phyloP scores from a whole-genome alignment of 371 early-diverging fungal genomes.

The Mucor lusitanicus region DNA sequence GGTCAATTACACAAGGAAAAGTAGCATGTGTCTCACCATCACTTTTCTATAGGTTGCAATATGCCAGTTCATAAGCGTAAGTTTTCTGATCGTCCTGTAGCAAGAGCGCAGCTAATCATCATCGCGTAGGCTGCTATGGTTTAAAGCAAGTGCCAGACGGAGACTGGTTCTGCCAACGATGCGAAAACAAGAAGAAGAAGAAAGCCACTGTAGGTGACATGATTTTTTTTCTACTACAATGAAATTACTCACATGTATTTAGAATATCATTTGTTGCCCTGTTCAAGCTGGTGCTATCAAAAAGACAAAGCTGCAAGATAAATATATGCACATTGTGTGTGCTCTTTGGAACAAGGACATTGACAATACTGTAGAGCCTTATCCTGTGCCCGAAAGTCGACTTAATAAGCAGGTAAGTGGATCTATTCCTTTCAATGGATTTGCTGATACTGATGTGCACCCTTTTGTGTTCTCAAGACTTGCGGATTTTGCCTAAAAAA shows the following conservation, averaged over 20 bases:
- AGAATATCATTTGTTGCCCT: constrained; percentile 59
- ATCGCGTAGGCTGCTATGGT: constrained; percentile 44
- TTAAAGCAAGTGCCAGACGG: constrained; percentile 50
- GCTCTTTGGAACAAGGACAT: constrained; percentile 53
- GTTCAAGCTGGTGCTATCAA: constrained; percentile 52
- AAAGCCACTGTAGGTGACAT: constrained; percentile 37
- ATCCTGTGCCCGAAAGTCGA: constrained; percentile 26
- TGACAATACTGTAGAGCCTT: constrained; percentile 42
- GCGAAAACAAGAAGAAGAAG: constrained; percentile 41
- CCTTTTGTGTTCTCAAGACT: constrained; percentile 7
- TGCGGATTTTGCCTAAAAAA: constrained; percentile 34
- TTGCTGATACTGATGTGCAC: background rate
- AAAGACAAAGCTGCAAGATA: constrained; percentile 48
- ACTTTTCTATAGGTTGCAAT: constrained; percentile 41
- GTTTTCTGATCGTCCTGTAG: background rate
- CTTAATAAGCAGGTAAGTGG: constrained; percentile 30
- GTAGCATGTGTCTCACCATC: background rate
- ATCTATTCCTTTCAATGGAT: too few species aligned
- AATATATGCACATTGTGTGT: constrained; percentile 63
- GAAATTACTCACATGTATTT: background rate
- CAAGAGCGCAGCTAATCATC: background rate
- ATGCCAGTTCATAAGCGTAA: constrained; percentile 59
- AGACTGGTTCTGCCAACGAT: constrained; percentile 60
- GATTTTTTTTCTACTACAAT: background rate
- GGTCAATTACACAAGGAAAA: background rate